Evolutionary conservation across 805 yeast species (phyloP).

Genomic region (Candida corydali): DNA sequence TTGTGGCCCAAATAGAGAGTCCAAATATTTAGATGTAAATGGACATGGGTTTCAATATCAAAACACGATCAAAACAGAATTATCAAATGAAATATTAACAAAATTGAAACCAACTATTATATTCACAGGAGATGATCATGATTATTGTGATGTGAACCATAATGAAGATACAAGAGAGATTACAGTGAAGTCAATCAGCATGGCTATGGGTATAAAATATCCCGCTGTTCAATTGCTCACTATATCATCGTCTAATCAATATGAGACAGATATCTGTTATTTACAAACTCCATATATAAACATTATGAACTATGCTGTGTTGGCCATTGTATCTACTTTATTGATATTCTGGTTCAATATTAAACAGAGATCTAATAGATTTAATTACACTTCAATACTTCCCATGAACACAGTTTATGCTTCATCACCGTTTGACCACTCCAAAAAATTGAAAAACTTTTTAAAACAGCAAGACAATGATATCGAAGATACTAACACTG

Average conservation of each 20-base stretch:
- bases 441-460: slow-evolving; percentile 25
- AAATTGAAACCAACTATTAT: slow-evolving; percentile 61
- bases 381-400: slow-evolving; percentile 21
- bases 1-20: slow-evolving; percentile 83
- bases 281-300: slow-evolving; percentile 45
- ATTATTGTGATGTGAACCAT: slow-evolving; percentile 80
- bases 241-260: slow-evolving; percentile 13
- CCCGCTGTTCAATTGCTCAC: slow-evolving; percentile 40
- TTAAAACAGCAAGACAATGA: slow-evolving; percentile 26
- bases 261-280: slow-evolving; percentile 41
- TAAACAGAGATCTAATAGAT: slow-evolving; percentile 22
- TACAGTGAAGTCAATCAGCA: slow-evolving; percentile 36
- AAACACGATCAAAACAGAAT: slow-evolving; percentile 63
- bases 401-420: slow-evolving; percentile 11
- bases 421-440: slow-evolving; percentile 12
- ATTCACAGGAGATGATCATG: slow-evolving; percentile 96
- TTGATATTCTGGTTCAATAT: slow-evolving; percentile 26
- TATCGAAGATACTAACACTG: neutral
- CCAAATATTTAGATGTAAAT: slow-evolving; percentile 46
- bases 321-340: slow-evolving; percentile 30
- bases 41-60: slow-evolving; percentile 80
- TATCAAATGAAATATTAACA: slow-evolving; percentile 55
- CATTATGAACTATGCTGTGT: slow-evolving; percentile 30
- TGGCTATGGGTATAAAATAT: slow-evolving; percentile 38
- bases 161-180: slow-evolving; percentile 22